These are phyloP conservation scores for Theobroma cacao DNA, from an alignment of 345 rosid genomes.

Conservation along the genomic window DNA sequence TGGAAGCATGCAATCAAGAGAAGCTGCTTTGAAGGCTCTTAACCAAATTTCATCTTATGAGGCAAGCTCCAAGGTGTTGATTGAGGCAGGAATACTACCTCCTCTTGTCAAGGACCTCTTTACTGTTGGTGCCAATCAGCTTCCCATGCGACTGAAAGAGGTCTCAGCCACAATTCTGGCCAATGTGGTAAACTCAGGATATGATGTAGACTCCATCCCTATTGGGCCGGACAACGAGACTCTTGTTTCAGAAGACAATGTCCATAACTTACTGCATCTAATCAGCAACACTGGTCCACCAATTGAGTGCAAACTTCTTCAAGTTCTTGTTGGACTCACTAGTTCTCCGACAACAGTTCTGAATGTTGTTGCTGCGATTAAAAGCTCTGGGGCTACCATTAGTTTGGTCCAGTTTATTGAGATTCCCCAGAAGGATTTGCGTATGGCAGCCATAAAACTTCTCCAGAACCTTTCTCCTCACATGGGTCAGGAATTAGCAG, in stretches of 20 bases:
- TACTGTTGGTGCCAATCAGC: slow-evolving; percentile 67
- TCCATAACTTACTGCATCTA: slow-evolving; percentile 76
- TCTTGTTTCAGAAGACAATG: slow-evolving; percentile 76
- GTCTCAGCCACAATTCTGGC: slow-evolving; percentile 92
- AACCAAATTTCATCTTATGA: slow-evolving; percentile 81
- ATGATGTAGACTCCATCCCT: slow-evolving; percentile 59
- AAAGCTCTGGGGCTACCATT: slow-evolving; percentile 84
- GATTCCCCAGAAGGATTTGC: slow-evolving; percentile 73
- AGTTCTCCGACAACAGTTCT: slow-evolving; percentile 55
- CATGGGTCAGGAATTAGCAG: slow-evolving; percentile 86
- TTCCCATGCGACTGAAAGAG: slow-evolving; percentile 88
- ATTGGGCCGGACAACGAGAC: slow-evolving; percentile 78
- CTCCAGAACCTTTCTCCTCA: slow-evolving; percentile 77
- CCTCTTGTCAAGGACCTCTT: slow-evolving; percentile 88
- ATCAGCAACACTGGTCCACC: slow-evolving; percentile 98
- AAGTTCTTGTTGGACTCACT: slow-evolving; percentile 96
- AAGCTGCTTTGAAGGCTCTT: slow-evolving; percentile 83
- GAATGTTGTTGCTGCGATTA: slow-evolving; percentile 78
- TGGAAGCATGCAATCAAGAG: slow-evolving; percentile 59
- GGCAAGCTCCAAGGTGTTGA: slow-evolving; percentile 75
- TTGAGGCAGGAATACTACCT: slow-evolving; percentile 79
- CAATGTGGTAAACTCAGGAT: slow-evolving; percentile 73
- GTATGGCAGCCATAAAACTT: slow-evolving; percentile 80
- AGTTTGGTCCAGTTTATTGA: slow-evolving; percentile 98
- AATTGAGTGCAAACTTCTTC: slow-evolving; percentile 87